Evolutionary conservation across 2,329 filamentous ascomycete species (phyloP), one percentile per base, ranked within the genome.

Genomic region (Ceratocystis cacaofunesta): DNA sequence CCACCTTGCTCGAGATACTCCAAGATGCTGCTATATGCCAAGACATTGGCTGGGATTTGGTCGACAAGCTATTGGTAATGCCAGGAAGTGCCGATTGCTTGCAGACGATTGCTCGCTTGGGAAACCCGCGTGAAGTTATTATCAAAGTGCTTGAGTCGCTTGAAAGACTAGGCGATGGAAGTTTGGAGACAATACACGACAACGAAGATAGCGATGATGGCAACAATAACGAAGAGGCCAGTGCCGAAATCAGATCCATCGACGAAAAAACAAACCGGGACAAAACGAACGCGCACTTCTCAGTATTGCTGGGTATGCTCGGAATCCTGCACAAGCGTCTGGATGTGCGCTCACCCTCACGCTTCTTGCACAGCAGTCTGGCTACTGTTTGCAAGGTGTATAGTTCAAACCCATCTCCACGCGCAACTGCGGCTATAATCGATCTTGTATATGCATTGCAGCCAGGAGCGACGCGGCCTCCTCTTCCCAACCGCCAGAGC

Each of bases 31-130:
- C 82, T 66, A 77, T 92, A 66, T 89, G 88, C 2, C 82, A 82
- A 68, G 87, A 90, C 66, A 91, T 92, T 70, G 89, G 89, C 62
- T 94, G 89, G 89, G 89, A 94, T 73, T 77, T 92, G 63, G 86
- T 94, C 25, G 86, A 88, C 72, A 83, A 90, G 71, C 80, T 94
- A 3, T 79, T 91, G 28, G 79, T 83, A 44, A 76, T 90, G 4
- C 79, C 87, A 1, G 84, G 81, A 12, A 86, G 85, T n/a, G 85
- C 88, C 69, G 75, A 79, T 60, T 91, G 89, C 72, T 78, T 92
- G 17, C 82, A 87, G 72, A 88, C 86, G 36, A 85, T 92, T 63
- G 89, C 89, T 41, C 82, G 85, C 28, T 79, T 90, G 48, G 89
- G 89, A 62, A 94, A 92, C 72, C 89, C 89, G 0, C 80, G 89